A percentile compares a stretch with the other conserved stretches of the same genome.
Evolutionary conservation across 1,139 yeast species (phyloP).

Genomic region (Diutina catenulata): DNA sequence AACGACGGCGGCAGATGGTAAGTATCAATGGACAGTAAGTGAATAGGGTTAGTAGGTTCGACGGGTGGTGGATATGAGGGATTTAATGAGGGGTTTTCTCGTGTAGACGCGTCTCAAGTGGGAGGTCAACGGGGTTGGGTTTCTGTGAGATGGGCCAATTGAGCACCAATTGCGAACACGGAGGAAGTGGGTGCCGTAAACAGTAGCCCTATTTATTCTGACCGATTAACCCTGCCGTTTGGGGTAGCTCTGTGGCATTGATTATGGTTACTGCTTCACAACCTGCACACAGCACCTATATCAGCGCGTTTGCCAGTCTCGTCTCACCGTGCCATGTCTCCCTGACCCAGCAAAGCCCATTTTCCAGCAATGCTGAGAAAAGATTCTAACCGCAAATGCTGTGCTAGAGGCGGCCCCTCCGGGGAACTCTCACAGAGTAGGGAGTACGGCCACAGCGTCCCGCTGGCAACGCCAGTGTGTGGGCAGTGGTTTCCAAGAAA

Average conservation of each 20-base stretch:
- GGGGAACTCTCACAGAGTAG: no score
- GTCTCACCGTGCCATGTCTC: not conserved
- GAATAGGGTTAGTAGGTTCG: not conserved
- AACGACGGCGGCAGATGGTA: slow-evolving; percentile 1
- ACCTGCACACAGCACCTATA: no score
- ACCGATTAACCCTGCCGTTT: no score
- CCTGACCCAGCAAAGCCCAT: not conserved
- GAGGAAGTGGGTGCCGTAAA: not conserved
- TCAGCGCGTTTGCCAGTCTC: no score
- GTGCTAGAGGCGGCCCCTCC: not conserved
- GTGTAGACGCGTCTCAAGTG: not conserved
- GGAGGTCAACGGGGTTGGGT: not conserved
- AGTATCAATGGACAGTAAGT: not conserved
- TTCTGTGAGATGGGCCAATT: not conserved
- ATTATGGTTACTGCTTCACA: no score
- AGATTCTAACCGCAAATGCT: not conserved
- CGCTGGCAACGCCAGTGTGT: not conserved
- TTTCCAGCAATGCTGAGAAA: not conserved
- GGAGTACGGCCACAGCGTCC: no score
- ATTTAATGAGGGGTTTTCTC: no score
- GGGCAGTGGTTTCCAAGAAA: not conserved
- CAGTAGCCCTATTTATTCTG: no score
- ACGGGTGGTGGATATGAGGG: not conserved
- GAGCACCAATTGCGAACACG: not conserved
- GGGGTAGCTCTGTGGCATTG: no score